phyloP scores from a whole-genome alignment of 2,329 filamentous ascomycete genomes.

The Sporothrix euskadiensis region DNA sequence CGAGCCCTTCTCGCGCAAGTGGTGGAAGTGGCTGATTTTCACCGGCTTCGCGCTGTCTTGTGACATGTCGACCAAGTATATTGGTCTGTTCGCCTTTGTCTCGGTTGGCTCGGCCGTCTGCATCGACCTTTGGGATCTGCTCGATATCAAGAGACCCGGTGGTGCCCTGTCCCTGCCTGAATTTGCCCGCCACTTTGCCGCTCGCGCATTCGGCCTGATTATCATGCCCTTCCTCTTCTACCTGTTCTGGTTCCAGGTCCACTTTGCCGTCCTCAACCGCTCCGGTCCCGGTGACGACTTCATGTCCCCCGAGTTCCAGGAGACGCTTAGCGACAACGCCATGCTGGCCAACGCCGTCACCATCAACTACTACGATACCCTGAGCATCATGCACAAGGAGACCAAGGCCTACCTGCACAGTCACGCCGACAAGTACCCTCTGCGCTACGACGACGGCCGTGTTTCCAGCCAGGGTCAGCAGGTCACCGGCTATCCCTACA shows the following conservation, averaged over 20 bases:
- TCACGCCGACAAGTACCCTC: conserved; percentile 82
- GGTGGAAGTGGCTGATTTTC: conserved; percentile 99
- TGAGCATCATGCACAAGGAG: conserved; percentile 92
- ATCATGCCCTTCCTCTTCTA: conserved; percentile 95
- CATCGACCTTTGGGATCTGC: conserved; percentile 92
- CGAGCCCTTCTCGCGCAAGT: conserved; percentile 85
- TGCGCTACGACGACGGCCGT: conserved; percentile 95
- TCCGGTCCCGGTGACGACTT: conserved; percentile 97
- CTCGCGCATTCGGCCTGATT: conserved; percentile 82
- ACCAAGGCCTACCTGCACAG: conserved; percentile 96
- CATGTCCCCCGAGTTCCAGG: conserved; percentile 98
- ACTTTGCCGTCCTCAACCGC: conserved; percentile 83
- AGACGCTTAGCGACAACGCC: conserved; percentile 90
- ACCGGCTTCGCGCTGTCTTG: conserved; percentile 94
- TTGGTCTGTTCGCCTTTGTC: conserved; percentile 94
- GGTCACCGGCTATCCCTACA: conserved; percentile 95
- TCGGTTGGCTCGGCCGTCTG: conserved; percentile 91
- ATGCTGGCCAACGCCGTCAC: conserved; percentile 85
- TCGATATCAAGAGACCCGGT: conserved; percentile 82
- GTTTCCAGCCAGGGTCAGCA: conserved; percentile 98
- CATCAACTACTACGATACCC: conserved; percentile 86
- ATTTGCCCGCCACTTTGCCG: conserved; percentile 87
- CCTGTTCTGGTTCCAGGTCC: conserved; percentile 99
- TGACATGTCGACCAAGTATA: conserved; percentile 98
- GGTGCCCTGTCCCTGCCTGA: conserved; percentile 76